A percentile compares a stretch with the other conserved stretches of the same genome.
phyloP scores from a whole-genome alignment of 371 early-diverging fungal genomes.

The Syncephalastrum contaminatum region DNA sequence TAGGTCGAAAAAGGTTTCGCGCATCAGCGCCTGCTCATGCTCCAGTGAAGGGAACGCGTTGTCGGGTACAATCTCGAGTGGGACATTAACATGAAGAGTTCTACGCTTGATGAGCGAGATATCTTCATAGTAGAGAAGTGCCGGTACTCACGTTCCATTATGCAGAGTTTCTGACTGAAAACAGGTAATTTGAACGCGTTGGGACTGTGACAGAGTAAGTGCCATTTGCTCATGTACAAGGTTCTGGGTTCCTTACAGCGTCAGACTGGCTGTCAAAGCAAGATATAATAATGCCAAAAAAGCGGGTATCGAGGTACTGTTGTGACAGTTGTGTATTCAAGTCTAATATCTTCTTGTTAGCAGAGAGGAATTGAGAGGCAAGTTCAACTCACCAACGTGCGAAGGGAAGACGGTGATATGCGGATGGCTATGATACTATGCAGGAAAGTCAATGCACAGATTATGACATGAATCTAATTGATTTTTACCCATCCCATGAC shows the following conservation, averaged over 20 bases:
- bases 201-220: slow-evolving; percentile 26
- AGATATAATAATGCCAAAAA: slow-evolving; percentile 71
- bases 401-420: slow-evolving; percentile 78
- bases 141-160: slow-evolving; percentile 18
- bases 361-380: too few species aligned
- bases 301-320: slow-evolving; percentile 64
- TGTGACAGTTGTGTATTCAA: slow-evolving; percentile 66
- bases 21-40: slow-evolving; percentile 15
- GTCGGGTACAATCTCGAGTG: slow-evolving; percentile 43
- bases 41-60: slow-evolving; percentile 11
- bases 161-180: slow-evolving; percentile 44
- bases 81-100: slow-evolving; percentile 33
- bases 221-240: neutral
- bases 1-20: slow-evolving; percentile 41
- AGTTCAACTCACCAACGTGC: slow-evolving; percentile 54
- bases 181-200: slow-evolving; percentile 56
- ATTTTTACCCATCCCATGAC: slow-evolving; percentile 74
- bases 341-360: slow-evolving; percentile 33
- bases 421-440: slow-evolving; percentile 67
- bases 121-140: neutral
- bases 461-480: neutral
- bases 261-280: slow-evolving; percentile 61
- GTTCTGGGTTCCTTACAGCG: slow-evolving; percentile 22
- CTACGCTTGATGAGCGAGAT: slow-evolving; percentile 15
- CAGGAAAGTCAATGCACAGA: neutral